Conservation (phyloP, 495 filamentous ascomycete species). For the Neurospora sublineolata region DNA sequence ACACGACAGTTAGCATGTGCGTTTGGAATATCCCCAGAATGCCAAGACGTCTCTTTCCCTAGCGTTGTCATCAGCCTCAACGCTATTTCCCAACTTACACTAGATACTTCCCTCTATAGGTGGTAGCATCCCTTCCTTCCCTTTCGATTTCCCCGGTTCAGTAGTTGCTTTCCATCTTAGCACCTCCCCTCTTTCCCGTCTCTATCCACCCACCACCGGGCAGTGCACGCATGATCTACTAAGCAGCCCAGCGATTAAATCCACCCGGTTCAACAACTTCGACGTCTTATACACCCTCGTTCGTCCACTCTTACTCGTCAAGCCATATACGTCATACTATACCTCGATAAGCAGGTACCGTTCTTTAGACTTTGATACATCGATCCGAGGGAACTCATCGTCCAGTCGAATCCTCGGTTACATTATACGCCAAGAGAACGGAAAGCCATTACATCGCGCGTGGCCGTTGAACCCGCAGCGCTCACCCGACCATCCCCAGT, state of each 20-base stretch:
- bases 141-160: neutral
- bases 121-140: neutral
- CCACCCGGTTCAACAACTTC: neutral
- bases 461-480: neutral
- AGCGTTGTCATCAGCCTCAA: neutral
- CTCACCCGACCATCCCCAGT: neutral
- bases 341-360: neutral
- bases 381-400: neutral
- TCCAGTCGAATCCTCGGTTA: neutral
- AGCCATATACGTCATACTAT: neutral
- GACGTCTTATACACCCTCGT: neutral
- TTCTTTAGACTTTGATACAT: neutral
- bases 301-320: neutral
- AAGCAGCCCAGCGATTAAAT: neutral
- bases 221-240: neutral
- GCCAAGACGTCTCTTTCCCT: neutral
- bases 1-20: neutral
- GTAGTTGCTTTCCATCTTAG: neutral
- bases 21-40: neutral
- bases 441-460: neutral
- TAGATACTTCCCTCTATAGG: neutral
- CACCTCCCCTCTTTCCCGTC: neutral
- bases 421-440: neutral
- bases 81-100: neutral
- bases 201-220: neutral